Percentiles rank a stretch among this genome's conserved stretches.
phyloP scores from a whole-genome alignment of 1,139 yeast species.

The Petasospora fabianii region DNA sequence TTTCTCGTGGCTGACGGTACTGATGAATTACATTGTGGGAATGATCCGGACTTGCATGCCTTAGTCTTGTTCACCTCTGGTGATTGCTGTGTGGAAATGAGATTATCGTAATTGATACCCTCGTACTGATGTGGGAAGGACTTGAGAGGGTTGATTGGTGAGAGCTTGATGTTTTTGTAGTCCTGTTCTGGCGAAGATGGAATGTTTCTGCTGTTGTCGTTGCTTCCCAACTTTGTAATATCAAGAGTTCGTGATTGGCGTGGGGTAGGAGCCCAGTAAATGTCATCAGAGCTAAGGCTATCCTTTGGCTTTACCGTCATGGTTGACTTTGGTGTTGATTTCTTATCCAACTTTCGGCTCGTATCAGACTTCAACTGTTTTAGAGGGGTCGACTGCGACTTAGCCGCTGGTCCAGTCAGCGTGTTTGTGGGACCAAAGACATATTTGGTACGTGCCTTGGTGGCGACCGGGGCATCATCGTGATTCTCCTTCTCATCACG shows the following conservation, averaged over 20 bases:
- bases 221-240: too few species aligned
- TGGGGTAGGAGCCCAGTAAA: constrained; percentile 28
- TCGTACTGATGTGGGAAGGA: constrained; percentile 18
- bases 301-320: constrained; percentile 10
- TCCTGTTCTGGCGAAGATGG: constrained; percentile 26
- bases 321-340: constrained; percentile 8
- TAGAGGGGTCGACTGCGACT: constrained; percentile 13
- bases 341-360: constrained; percentile 8
- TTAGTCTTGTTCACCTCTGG: constrained; percentile 14
- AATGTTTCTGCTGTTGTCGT: constrained; percentile 5
- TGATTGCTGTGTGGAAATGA: constrained; percentile 15
- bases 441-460: constrained; percentile 10
- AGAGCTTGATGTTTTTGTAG: constrained; percentile 9
- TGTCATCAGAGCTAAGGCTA: constrained; percentile 25
- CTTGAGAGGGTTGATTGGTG: constrained; percentile 18
- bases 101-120: constrained; percentile 21
- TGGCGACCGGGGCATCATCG: constrained; percentile 4
- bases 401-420: constrained; percentile 1
- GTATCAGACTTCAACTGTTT: constrained; percentile 11
- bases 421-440: constrained; percentile 14
- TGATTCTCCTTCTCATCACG: constrained; percentile 13
- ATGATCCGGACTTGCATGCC: constrained; percentile 12
- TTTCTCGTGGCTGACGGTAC: constrained; percentile 2
- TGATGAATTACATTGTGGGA: constrained; percentile 12
- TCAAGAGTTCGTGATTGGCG: constrained; percentile 11